These are phyloP conservation scores for Arthrobotrys pseudoclavata DNA, from an alignment of 2,329 filamentous ascomycete species.

Conservation along the genomic window DNA sequence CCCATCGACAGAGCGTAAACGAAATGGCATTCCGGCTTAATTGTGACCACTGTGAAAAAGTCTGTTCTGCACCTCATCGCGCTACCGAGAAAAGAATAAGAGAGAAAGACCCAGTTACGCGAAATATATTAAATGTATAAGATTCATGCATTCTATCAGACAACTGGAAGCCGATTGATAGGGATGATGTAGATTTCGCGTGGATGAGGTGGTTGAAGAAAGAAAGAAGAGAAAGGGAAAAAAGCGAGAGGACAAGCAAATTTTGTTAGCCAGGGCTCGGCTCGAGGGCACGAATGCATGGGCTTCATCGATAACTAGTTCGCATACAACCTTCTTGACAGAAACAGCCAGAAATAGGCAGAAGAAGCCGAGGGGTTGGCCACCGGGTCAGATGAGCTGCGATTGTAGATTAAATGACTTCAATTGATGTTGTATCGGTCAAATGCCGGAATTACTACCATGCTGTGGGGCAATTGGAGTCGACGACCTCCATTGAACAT, in stretches of 20 bases:
- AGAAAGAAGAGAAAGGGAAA: conserved; percentile 23
- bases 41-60: conserved; percentile 53
- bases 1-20: conserved; percentile 48
- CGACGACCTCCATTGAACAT: not conserved
- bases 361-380: not conserved
- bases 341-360: not conserved
- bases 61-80: conserved; percentile 58
- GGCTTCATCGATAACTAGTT: conserved; percentile 46
- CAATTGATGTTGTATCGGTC: conserved; percentile 16
- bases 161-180: conserved; percentile 10
- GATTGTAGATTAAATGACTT: not conserved
- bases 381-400: not conserved
- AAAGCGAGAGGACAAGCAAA: conserved; percentile 27
- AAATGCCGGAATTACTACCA: conserved; percentile 23
- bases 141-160: conserved; percentile 7
- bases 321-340: not conserved
- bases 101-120: conserved; percentile 55
- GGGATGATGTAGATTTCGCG: conserved; percentile 35
- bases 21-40: conserved; percentile 60
- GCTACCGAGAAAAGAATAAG: conserved; percentile 44
- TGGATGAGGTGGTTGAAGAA: conserved; percentile 57
- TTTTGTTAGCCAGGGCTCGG: conserved; percentile 17
- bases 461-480: not conserved
- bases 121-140: conserved; percentile 20
- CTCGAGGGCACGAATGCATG: not conserved